phyloP scores from a whole-genome alignment of 371 early-diverging fungal genomes.

The Apophysomyces sp. region DNA sequence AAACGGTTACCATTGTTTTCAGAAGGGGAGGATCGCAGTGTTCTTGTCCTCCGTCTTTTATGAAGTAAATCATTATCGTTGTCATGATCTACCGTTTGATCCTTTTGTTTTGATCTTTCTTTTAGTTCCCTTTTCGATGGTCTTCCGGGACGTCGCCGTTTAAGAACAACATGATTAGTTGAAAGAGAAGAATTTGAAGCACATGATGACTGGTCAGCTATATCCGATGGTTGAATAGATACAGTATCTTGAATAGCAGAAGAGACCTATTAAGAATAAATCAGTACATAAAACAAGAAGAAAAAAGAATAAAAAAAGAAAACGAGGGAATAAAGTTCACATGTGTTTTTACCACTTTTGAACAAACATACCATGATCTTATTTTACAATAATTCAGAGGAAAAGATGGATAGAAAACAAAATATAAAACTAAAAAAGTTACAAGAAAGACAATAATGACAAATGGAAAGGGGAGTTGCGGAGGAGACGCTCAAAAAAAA shows the following conservation, averaged over 20 bases:
- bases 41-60: conserved; percentile 16
- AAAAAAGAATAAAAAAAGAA: background rate
- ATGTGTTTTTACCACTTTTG: background rate
- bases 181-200: conserved; percentile 10
- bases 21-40: background rate
- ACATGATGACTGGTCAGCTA: background rate
- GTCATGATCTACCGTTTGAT: conserved; percentile 3
- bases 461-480: background rate
- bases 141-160: conserved; percentile 14
- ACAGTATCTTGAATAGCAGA: background rate
- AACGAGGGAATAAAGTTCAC: background rate
- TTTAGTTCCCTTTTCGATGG: conserved; percentile 5
- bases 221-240: background rate
- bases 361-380: background rate
- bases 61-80: conserved; percentile 10
- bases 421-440: background rate
- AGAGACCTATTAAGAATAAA: background rate
- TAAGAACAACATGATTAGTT: conserved; percentile 11
- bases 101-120: conserved; percentile 4
- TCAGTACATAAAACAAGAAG: background rate
- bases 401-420: background rate
- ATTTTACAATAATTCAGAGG: background rate
- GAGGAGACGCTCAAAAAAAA: background rate
- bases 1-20: background rate
- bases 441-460: background rate